Conservation (phyloP, 768 basidiomycete genomes). For the Trichaptum fuscoviolaceum region DNA sequence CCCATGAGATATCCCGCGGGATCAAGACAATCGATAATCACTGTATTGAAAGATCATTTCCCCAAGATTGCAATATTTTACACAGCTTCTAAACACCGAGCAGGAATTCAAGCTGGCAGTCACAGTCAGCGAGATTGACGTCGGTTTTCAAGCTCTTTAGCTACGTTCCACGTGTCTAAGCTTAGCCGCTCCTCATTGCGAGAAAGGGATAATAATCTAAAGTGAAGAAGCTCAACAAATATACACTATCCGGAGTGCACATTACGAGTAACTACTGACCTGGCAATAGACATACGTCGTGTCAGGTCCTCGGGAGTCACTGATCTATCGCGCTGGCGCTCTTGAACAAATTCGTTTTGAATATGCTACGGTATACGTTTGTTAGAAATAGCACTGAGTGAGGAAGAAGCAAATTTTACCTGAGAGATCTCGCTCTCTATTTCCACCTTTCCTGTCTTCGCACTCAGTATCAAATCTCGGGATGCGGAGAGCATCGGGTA, state of each 20-base stretch:
- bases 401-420: conserved; percentile 28
- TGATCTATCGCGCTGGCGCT: conserved; percentile 32
- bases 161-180: conserved; percentile 54
- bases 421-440: conserved; percentile 54
- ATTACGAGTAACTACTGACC: conserved; percentile 38
- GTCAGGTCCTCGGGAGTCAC: conserved; percentile 59
- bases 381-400: background rate
- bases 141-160: conserved; percentile 53
- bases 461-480: conserved; percentile 54
- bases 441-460: conserved; percentile 50
- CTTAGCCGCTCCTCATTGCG: conserved; percentile 51
- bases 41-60: background rate
- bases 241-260: background rate
- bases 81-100: background rate
- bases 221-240: conserved; percentile 10
- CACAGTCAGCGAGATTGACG: conserved; percentile 30
- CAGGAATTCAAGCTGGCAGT: conserved; percentile 10
- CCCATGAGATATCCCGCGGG: conserved; percentile 16
- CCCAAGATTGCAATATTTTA: background rate
- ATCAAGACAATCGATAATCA: background rate
- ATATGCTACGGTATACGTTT: conserved; percentile 45
- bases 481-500: conserved; percentile 47
- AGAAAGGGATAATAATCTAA: conserved; percentile 60
- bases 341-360: conserved; percentile 65
- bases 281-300: conserved; percentile 61